A percentile compares a stretch with the other conserved stretches of the same genome.
These are phyloP conservation scores for Phytophthora cryptogea DNA, from an alignment of 352 stramenopile genomes.

Conservation along the genomic window DNA sequence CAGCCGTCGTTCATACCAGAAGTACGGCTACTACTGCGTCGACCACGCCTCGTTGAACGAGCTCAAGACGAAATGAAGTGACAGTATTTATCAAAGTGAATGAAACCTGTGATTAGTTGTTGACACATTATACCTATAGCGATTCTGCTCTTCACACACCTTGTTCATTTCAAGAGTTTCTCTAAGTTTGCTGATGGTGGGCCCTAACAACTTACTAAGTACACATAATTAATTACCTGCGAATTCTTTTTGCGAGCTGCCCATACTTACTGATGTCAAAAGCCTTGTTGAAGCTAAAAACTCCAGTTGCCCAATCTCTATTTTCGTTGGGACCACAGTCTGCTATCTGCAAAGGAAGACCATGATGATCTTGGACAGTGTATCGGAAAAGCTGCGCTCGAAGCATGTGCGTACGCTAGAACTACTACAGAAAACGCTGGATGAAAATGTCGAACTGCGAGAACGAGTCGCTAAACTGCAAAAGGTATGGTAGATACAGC, in stretches of 20 bases:
- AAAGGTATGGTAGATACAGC: conserved; percentile 32
- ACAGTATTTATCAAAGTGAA: too few species aligned
- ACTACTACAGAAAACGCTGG: conserved; percentile 77
- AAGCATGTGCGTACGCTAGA: conserved; percentile 84
- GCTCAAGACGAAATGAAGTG: background rate
- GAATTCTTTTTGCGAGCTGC: too few species aligned
- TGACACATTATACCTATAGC: too few species aligned
- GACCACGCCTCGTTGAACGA: conserved; percentile 39
- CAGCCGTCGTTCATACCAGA: conserved; percentile 27
- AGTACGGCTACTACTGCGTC: conserved; percentile 35
- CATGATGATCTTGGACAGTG: conserved; percentile 68
- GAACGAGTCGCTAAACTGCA: conserved; percentile 48
- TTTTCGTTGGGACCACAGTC: conserved; percentile 1
- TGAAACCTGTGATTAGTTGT: too few species aligned
- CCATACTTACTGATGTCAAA: too few species aligned
- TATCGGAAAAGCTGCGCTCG: conserved; percentile 70
- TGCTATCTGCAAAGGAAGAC: background rate
- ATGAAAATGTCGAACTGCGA: conserved; percentile 76
- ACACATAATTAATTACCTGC: too few species aligned
- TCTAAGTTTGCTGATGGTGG: too few species aligned
- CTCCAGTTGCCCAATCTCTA: background rate
- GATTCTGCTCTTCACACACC: too few species aligned
- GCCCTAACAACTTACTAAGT: too few species aligned
- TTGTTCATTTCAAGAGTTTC: too few species aligned
- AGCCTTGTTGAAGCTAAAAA: too few species aligned